Base-by-base conservation (phyloP, 495 filamentous ascomycete species). In the Annulohypoxylon stygium region DNA sequence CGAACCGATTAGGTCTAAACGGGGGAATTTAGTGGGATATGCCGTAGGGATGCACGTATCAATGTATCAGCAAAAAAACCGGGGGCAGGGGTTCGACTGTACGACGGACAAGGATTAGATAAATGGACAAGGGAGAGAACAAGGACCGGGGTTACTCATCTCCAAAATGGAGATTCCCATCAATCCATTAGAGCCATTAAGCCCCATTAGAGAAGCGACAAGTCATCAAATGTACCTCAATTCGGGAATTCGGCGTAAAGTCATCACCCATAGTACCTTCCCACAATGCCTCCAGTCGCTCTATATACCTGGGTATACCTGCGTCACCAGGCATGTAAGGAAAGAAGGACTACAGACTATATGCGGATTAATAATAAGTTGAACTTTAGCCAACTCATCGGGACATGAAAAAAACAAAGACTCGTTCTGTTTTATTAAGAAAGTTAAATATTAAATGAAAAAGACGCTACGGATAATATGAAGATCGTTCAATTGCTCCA, bases 1-100 rank as follows among this genome's bases (percentile, higher is more conserved):
- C 67, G 65, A 73, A 63, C 71, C 71, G 71, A 74, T 74, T 74
- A 74, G 71, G 71, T 74, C 58, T 69, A 57, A 65, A 39, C 55
- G 55, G 54, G 57, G 47, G 16, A 61, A 45, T 65, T 34, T 65
- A 70, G 48, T 55, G 45, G 47, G 66, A 70, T 74, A 69, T 74
- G 66, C 71, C 66, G 66, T 70, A 74, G 61, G 65, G 66, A 74
- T 74, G 66, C 66, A 74, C 61, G 66, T 73, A 73, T 73, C 65
- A 73, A 61, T 47, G 30, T 30, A 30, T 30, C 30, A 30, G 30
- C 30, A 30, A 30, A 48, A 66, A 65, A 59, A 60, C 67, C 65
- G 65, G 70, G 69, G 62, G 60, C 58, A 60, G 55, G 71, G 66
- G 34, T 30, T 54, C 25, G 23, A 47, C 43, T 10, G 37, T 12